Evolutionary conservation across 768 basidiomycete genomes (phyloP).

Genomic region (Neoboletus brunneissimus): DNA sequence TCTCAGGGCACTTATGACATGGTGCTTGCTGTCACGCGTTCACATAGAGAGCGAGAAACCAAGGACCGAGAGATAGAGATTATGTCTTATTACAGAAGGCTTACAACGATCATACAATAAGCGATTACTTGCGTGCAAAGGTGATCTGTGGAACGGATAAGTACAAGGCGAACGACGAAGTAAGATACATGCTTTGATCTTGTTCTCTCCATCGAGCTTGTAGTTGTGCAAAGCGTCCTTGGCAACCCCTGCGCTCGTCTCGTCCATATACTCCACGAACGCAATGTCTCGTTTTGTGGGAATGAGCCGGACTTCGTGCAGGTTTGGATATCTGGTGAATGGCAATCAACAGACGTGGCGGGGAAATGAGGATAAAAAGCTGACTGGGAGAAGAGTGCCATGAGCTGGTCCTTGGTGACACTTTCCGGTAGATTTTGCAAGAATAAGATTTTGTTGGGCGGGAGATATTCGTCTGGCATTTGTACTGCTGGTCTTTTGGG

Average conservation of each 20-base stretch:
- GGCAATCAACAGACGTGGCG: not conserved
- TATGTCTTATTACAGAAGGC: constrained; percentile 32
- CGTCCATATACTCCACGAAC: constrained; percentile 97
- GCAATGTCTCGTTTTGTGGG: constrained; percentile 97
- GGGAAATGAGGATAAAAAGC: constrained; percentile 28
- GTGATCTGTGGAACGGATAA: constrained; percentile 50
- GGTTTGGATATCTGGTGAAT: constrained; percentile 76
- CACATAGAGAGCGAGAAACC: constrained; percentile 16
- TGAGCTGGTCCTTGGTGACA: constrained; percentile 90
- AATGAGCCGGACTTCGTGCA: constrained; percentile 97
- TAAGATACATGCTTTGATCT: constrained; percentile 76
- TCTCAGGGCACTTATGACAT: constrained; percentile 20
- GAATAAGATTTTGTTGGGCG: constrained; percentile 99
- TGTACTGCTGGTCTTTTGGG: constrained; percentile 83
- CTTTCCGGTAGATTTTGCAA: constrained; percentile 93
- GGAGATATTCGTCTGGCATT: constrained; percentile 99
- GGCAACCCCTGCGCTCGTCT: constrained; percentile 83
- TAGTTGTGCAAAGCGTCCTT: constrained; percentile 97
- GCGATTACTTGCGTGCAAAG: constrained; percentile 64
- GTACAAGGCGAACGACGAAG: not conserved
- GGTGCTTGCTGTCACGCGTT: constrained; percentile 28
- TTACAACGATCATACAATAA: constrained; percentile 29
- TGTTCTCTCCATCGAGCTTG: constrained; percentile 95
- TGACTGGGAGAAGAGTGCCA: constrained; percentile 88
- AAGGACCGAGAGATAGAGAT: constrained; percentile 15